Base-by-base conservation (phyloP, 345 rosid genomes). In the Anacardium occidentale region DNA sequence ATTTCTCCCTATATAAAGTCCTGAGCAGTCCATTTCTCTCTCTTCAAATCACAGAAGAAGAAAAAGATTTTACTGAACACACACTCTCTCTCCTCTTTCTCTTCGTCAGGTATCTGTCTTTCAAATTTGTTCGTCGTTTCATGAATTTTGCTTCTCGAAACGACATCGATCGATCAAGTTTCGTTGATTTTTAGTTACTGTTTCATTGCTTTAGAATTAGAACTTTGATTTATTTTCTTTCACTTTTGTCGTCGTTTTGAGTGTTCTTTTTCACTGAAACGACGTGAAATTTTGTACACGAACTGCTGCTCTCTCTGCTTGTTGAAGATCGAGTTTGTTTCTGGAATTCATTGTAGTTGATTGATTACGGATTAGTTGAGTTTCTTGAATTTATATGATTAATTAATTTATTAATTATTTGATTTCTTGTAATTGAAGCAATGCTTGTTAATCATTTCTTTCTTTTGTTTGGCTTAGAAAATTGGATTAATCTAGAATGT, bases 1-100 rank as follows among this genome's bases (percentile, higher is more conserved):
- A 57, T 68, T 56, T 17, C 48, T 48, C 40, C 48, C 58, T 29
- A 66, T 73, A 69, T 74, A 61, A 75, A 72, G 48, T 53, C 58
- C 24, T 42, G 44, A 53, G 13, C 24, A 32, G 60, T 24, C 71
- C 71, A 21, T 53, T 26, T 79, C 74, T 74, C 57, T 56, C 69
- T 59, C 72, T 56, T 32, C 18, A 24, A 67, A 10, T 17, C 51
- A 17, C 29, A 60, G n/a, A 8, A 47, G 29, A 24, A 24, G 56
- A 65, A 50, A 24, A 32, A 62, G 24, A 37, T 29, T 34, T 62
- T 24, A 48, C 47, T 9, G 44, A 62, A 25, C 20, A 54, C 65
- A 26, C 68, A 55, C 66, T 63, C 68, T 2, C 15, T 45, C 52
- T 47, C 15, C 50, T 45, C 53, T 47, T 50, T 58, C 45, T 71